Evolutionary conservation across 306 rosid genomes (phyloP), one percentile per base, ranked within the genome.

Genomic region (Cicer bijugum): DNA sequence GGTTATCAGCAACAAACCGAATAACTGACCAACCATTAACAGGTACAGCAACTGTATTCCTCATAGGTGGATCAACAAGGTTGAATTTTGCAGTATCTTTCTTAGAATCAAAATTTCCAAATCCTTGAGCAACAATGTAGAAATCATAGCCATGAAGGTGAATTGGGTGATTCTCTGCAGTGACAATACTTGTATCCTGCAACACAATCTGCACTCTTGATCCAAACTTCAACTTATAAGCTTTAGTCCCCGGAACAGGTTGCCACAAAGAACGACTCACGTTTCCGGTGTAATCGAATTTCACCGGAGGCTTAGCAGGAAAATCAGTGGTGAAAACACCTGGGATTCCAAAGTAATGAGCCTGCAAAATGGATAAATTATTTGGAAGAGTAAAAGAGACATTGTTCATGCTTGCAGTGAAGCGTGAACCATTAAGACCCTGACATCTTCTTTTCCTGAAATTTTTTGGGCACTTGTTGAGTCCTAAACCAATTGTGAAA

Each of bases 121-220:
- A 94, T 4, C 97, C 99, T 64, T 91, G 88, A 0, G 97, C 97
- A 1, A 94, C 53, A 3, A 94, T 81, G 44, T 87, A 91, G 83
- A 94, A 94, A 85, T 94, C 99, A 65, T 89, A 89, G 1, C 97
- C 99, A 46, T 94, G 99, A 39, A 94, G 96, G 71, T 95, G 97
- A 72, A 95, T 86, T 0, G 97, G 97, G 60, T 95, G 97, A 79
- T 91, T 87, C 80, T 95, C 97, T 0, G 93, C 75, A 4, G 97
- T 90, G 15, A 91, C 79, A 14, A 95, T 90, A 45, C 86, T 88
- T 0, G 99, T 95, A 66, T 80, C 99, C 76, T 95, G 97, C 60
- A 95, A 71, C 50, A 95, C 99, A 19, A 95, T 64, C 68, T 95
- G 93, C 4, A 95, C 97, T 12, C 85, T 86, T 1, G 97, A 85